Conservation (phyloP, 805 yeast species). For the Monosporozyma siamensis region DNA sequence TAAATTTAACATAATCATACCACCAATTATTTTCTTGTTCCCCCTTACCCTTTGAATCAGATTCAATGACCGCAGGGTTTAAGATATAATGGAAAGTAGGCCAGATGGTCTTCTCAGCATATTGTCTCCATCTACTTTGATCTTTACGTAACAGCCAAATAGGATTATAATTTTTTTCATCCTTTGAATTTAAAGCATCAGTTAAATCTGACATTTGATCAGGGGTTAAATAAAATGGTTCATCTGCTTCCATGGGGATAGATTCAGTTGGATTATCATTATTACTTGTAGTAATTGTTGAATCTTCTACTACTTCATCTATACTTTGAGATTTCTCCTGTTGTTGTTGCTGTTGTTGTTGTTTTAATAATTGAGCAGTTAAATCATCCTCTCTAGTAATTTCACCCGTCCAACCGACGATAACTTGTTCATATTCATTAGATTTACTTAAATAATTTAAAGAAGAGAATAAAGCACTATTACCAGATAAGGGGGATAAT, state of each 20-base stretch:
- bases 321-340: background rate
- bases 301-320: background rate
- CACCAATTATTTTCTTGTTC: conserved; percentile 65
- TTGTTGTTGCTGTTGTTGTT: background rate
- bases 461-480: conserved; percentile 75
- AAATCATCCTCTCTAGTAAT: conserved; percentile 27
- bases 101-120: conserved; percentile 88
- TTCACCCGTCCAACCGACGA: conserved; percentile 96
- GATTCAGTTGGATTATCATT: background rate
- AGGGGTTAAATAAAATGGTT: conserved; percentile 45
- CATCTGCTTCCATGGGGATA: conserved; percentile 14
- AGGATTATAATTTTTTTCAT: conserved; percentile 47
- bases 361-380: background rate
- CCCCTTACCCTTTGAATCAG: conserved; percentile 16
- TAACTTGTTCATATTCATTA: conserved; percentile 77
- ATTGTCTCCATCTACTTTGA: conserved; percentile 76
- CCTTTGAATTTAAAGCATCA: conserved; percentile 29
- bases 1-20: conserved; percentile 81
- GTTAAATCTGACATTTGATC: conserved; percentile 40
- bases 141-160: conserved; percentile 79
- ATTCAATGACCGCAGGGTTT: conserved; percentile 43
- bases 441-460: conserved; percentile 48
- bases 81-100: conserved; percentile 91
- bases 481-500: conserved; percentile 63
- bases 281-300: background rate